Percentiles rank a stretch among this genome's conserved stretches.
Evolutionary conservation across 495 filamentous ascomycete species (phyloP).

Genomic region (Annulohypoxylon moriforme): DNA sequence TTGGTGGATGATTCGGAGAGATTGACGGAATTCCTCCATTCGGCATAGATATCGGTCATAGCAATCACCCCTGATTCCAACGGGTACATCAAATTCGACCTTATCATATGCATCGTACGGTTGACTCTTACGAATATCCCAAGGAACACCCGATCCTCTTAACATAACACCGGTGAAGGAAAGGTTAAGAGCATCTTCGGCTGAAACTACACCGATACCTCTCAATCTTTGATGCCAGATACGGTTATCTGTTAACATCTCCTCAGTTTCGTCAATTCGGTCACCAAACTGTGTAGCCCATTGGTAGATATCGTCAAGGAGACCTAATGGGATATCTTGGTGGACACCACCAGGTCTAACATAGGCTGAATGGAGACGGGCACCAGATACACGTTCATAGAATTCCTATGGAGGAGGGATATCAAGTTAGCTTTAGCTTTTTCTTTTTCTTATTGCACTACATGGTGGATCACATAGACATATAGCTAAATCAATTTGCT

Average conservation of each 20-base stretch:
- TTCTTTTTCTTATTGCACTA: conserved; percentile 2
- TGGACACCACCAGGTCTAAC: conserved; percentile 97
- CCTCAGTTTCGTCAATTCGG: conserved; percentile 98
- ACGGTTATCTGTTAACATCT: conserved; percentile 98
- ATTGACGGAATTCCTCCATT: conserved; percentile 99
- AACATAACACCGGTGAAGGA: conserved; percentile 98
- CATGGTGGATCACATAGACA: conserved; percentile 12
- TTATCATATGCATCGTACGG: conserved; percentile 98
- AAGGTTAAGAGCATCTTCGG: conserved; percentile 93
- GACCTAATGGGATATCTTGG: conserved; percentile 92
- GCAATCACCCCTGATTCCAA: conserved; percentile 97
- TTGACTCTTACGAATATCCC: conserved; percentile 94
- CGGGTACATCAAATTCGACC: conserved; percentile 98
- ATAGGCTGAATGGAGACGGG: conserved; percentile 97
- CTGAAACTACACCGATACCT: conserved; percentile 90
- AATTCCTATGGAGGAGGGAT: conserved; percentile 77
- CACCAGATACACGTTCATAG: conserved; percentile 98
- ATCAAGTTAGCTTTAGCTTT: conserved; percentile 40
- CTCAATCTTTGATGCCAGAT: conserved; percentile 97
- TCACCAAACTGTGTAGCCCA: conserved; percentile 99
- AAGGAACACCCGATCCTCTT: conserved; percentile 95
- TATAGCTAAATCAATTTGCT: conserved; percentile 6
- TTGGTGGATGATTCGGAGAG: conserved; percentile 97
- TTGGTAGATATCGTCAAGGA: conserved; percentile 99
- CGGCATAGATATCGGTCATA: conserved; percentile 99